A percentile compares a stretch with the other conserved stretches of the same genome.
These are phyloP conservation scores for Ogataea paradorogensis DNA, from an alignment of 805 yeast species.

Conservation along the genomic window DNA sequence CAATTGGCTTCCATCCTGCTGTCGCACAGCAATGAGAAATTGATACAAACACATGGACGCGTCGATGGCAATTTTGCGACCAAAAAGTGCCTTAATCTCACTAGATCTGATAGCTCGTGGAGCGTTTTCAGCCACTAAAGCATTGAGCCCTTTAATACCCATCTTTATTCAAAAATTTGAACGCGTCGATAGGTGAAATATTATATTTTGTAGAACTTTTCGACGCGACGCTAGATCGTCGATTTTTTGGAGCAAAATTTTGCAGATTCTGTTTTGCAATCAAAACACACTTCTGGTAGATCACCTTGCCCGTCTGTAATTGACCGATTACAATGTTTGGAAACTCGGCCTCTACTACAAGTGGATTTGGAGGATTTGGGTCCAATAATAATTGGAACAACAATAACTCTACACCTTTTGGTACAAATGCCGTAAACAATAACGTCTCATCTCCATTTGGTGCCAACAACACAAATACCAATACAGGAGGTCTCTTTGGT, in stretches of 20 bases:
- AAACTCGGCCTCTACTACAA: constrained; percentile 35
- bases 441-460: constrained; percentile 26
- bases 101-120: constrained; percentile 73
- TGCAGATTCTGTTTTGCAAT: constrained; percentile 2
- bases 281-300: constrained; percentile 3
- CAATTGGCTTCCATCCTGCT: constrained; percentile 92
- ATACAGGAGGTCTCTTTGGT: constrained; percentile 22
- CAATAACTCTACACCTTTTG: constrained; percentile 24
- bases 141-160: constrained; percentile 69
- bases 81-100: constrained; percentile 83
- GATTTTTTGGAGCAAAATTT: constrained; percentile 1
- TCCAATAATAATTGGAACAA: constrained; percentile 13
- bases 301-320: constrained; percentile 2
- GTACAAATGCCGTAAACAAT: constrained; percentile 13
- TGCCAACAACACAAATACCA: constrained; percentile 23
- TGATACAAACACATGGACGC: constrained; percentile 97
- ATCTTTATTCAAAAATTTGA: constrained; percentile 13
- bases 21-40: constrained; percentile 93
- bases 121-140: constrained; percentile 84
- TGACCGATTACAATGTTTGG: constrained; percentile 41
- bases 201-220: neutral
- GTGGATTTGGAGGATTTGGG: constrained; percentile 53
- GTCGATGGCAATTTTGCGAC: constrained; percentile 96
- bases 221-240: constrained; percentile 9
- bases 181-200: constrained; percentile 8